Evolutionary conservation across 176 grass and related monocot genomes (phyloP), one percentile per base, ranked within the genome.

Genomic region (Rhynchospora breviuscula): DNA sequence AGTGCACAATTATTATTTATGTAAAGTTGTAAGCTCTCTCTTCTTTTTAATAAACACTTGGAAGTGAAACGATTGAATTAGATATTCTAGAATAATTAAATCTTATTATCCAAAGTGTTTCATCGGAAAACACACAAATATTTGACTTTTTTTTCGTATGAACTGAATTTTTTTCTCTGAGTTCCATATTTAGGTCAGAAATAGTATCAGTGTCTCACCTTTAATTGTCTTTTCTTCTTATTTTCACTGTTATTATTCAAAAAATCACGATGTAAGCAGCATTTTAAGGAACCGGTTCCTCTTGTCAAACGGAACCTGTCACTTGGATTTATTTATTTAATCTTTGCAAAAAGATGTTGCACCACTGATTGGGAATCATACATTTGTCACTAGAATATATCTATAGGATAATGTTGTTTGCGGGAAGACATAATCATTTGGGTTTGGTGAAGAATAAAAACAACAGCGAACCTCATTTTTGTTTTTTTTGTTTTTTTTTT

Each of bases 381-480:
- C 25, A 80, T 21, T 44, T 80, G 54, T 59, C 77, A 18, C 49
- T 25, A 54, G 10, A 79, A 35, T 59, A 40, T 44, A 9, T 4
- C 17, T 44, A n/a, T n/a, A 46, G 0, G 78, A 80, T 80, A 80
- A 46, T 80, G 54, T 63, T 80, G 57, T 80, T 80, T 80, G 29
- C 2, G 56, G 54, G 57, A 80, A 40, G 26, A 59, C 26, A 63
- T 62, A 43, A 80, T 80, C 53, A 63, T 80, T 80, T 80, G 78
- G 57, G 78, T 80, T 80, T 47, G 78, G 57, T 80, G 33, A 43
- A 45, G 23, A 63, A 62, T 52, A 29, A 52, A 49, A 76, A 76
- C 67, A 44, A 49, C 18, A 5, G 48, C 11, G 22, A 47, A 49
- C 17, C 71, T 6, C n/a, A 49, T 49, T 48, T 76, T 76, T 22